Evolutionary conservation across 2,329 filamentous ascomycete genomes (phyloP).

Genomic region (Pseudogymnoascus sp.): DNA sequence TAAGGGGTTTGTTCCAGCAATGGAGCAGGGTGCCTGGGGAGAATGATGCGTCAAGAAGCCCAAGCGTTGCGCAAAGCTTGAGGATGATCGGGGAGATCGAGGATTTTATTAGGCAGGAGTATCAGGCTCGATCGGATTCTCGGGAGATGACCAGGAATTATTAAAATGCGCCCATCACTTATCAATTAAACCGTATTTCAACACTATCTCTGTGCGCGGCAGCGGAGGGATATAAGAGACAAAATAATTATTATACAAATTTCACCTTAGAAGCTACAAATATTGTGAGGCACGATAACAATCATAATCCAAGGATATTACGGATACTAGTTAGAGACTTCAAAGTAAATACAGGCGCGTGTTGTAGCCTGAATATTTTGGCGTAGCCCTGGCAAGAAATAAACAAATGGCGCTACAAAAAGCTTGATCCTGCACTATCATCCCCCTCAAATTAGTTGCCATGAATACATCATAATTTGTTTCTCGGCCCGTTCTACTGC

Average conservation of each 20-base stretch:
- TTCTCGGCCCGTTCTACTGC: background rate
- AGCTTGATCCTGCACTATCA: background rate
- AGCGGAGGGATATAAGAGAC: background rate
- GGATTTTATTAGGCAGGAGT: slow-evolving; percentile 36
- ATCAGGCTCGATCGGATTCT: slow-evolving; percentile 18
- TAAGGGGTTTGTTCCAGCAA: slow-evolving; percentile 35
- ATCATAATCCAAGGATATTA: background rate
- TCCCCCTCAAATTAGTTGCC: background rate
- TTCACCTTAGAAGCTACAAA: background rate
- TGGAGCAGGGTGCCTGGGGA: slow-evolving; percentile 38
- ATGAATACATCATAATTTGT: background rate
- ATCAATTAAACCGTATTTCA: background rate
- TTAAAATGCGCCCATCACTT: background rate
- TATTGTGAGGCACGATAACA: background rate
- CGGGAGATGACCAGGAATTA: slow-evolving; percentile 2
- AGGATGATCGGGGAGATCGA: slow-evolving; percentile 41
- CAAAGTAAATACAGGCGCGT: background rate
- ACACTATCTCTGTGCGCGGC: background rate
- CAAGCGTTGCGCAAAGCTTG: slow-evolving; percentile 43
- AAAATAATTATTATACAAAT: background rate
- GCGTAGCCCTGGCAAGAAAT: background rate
- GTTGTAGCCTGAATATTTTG: background rate
- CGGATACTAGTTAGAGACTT: background rate
- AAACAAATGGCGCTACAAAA: background rate
- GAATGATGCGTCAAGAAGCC: slow-evolving; percentile 32